A percentile compares a stretch with the other conserved stretches of the same genome.
Evolutionary conservation across 163 green algal genomes (phyloP).

Genomic region (Coccomyxa subellipsoidea): DNA sequence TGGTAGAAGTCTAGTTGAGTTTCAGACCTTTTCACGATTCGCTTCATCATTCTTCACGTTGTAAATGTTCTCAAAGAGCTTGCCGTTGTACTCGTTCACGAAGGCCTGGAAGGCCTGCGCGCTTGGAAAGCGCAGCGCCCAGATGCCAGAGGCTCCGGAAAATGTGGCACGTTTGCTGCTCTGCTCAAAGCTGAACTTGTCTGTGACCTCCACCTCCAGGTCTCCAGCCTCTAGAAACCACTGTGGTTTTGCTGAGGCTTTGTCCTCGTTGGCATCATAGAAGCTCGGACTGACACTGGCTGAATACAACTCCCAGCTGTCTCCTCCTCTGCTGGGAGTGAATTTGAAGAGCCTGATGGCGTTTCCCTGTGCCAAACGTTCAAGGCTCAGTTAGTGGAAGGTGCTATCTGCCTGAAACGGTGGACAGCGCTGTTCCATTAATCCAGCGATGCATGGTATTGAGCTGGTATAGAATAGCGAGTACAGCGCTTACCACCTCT

Average conservation of each 20-base stretch:
- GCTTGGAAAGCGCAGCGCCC: conserved; percentile 57
- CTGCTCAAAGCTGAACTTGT: conserved; percentile 21
- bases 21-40: conserved; percentile 33
- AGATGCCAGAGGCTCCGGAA: conserved; percentile 39
- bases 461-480: not conserved
- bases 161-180: conserved; percentile 17
- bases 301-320: conserved; percentile 57
- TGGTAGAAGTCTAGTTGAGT: too few relatives aligned
- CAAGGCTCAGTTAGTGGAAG: not conserved
- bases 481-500: not conserved
- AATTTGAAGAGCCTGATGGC: conserved; percentile 47
- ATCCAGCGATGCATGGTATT: not conserved
- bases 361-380: not conserved
- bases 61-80: conserved; percentile 83
- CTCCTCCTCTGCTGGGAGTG: conserved; percentile 33
- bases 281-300: conserved; percentile 40
- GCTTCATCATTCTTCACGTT: conserved; percentile 48
- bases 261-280: conserved; percentile 73
- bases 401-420: not conserved
- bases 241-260: conserved; percentile 21
- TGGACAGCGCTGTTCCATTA: too few relatives aligned
- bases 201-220: conserved; percentile 18
- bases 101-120: conserved; percentile 50
- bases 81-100: conserved; percentile 50
- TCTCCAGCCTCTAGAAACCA: conserved; percentile 48